Evolutionary conservation across 108 stramenopile species (phyloP).

Genomic region (Fragilariopsis cylindrus): DNA sequence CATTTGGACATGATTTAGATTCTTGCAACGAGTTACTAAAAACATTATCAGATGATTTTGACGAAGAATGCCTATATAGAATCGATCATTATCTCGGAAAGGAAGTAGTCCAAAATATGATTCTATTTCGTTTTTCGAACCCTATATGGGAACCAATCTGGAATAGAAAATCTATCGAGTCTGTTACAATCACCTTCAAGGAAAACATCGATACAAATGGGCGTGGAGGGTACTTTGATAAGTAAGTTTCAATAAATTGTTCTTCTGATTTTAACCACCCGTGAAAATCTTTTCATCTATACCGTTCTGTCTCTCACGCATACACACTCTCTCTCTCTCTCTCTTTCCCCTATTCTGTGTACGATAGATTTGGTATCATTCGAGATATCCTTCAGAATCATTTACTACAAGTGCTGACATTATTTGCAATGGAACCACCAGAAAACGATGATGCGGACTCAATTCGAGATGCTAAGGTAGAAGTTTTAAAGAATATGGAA

Average conservation of each 20-base stretch:
- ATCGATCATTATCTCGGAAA: constrained; percentile 92
- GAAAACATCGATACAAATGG: constrained; percentile 90
- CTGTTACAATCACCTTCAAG: constrained; percentile 63
- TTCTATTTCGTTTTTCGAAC: constrained; percentile 78
- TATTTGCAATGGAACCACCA: constrained; percentile 86
- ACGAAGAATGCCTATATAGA: constrained; percentile 80
- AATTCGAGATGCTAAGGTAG: constrained; percentile 93
- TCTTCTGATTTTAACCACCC: not conserved
- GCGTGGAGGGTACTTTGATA: constrained; percentile 94
- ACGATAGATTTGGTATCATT: constrained; percentile 87
- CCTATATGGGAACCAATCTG: constrained; percentile 74
- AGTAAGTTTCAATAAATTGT: not conserved
- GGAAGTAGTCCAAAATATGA: constrained; percentile 87
- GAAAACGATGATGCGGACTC: constrained; percentile 57
- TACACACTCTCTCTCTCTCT: constrained; percentile 14
- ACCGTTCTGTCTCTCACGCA: too few relatives aligned
- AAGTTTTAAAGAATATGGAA: constrained; percentile 80
- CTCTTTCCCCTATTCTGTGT: too few relatives aligned
- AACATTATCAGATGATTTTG: constrained; percentile 43
- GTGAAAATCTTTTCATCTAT: too few relatives aligned
- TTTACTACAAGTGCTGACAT: constrained; percentile 83
- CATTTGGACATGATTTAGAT: constrained; percentile 94
- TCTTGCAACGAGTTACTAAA: constrained; percentile 60
- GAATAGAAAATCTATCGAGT: constrained; percentile 56
- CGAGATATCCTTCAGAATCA: constrained; percentile 96